Evolutionary conservation across 176 grass and related monocot genomes (phyloP).

Genomic region (Carex littledalei): DNA sequence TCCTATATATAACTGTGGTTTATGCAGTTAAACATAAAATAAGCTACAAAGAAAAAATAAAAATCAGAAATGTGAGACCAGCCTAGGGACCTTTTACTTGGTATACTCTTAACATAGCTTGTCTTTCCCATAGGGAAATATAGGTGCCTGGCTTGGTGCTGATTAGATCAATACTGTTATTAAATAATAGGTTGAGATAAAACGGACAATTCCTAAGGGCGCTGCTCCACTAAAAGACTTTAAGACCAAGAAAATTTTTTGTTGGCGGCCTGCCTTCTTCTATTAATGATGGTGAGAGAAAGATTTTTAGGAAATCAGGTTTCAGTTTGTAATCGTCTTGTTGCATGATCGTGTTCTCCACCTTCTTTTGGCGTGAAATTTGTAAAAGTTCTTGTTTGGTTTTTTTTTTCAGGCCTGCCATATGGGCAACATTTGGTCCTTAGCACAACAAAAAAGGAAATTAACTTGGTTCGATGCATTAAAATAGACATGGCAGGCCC

Average conservation of each 20-base stretch:
- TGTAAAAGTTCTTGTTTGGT: neutral
- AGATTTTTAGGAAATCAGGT: neutral
- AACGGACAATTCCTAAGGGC: constrained; percentile 89
- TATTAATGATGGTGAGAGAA: constrained; percentile 55
- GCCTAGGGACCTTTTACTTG: neutral
- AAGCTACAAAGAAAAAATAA: neutral
- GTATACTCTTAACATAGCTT: neutral
- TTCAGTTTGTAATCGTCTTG: neutral
- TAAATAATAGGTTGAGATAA: constrained; percentile 76
- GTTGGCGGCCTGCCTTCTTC: constrained; percentile 65
- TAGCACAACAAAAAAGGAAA: neutral
- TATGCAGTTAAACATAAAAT: neutral
- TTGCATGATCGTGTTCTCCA: neutral
- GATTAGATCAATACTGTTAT: neutral
- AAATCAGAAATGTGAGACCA: neutral
- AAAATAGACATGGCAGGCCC: neutral
- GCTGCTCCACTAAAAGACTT: constrained; percentile 84
- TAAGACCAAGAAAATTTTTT: constrained; percentile 84
- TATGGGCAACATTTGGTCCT: neutral
- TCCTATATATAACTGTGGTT: neutral
- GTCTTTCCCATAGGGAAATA: neutral
- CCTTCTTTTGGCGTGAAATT: neutral
- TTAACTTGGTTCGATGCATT: neutral
- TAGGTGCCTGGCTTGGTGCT: neutral
- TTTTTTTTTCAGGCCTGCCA: neutral